These are phyloP conservation scores for Aspergillus puulaauensis DNA, from an alignment of 2,329 filamentous ascomycete species.

Conservation along the genomic window DNA sequence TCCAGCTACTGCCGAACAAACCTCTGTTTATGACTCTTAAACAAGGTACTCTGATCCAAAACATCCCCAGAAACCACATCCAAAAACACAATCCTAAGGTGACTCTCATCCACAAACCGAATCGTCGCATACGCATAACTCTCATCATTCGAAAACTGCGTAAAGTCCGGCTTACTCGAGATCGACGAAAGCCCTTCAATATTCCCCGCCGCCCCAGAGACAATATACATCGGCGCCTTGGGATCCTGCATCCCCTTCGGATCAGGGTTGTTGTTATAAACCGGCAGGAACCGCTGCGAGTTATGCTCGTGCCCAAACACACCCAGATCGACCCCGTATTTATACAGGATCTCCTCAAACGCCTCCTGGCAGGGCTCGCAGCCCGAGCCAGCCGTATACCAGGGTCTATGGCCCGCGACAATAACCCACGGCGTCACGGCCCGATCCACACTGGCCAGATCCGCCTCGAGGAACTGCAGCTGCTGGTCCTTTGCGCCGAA, in stretches of 20 bases:
- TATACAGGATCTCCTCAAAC: constrained; percentile 56
- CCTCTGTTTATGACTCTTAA: constrained; percentile 47
- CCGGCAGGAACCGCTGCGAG: constrained; percentile 52
- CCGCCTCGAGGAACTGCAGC: constrained; percentile 54
- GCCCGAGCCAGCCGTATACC: constrained; percentile 45
- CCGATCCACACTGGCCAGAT: constrained; percentile 58
- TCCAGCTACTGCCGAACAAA: constrained; percentile 52
- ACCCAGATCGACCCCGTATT: constrained; percentile 58
- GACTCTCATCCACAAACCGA: constrained; percentile 46
- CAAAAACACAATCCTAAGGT: constrained; percentile 54
- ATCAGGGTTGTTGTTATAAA: constrained; percentile 38
- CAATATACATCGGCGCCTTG: constrained; percentile 56
- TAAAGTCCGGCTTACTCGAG: constrained; percentile 44
- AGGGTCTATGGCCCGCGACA: constrained; percentile 47
- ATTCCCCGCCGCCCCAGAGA: constrained; percentile 57
- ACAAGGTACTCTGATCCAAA: constrained; percentile 50
- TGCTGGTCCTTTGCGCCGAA: constrained; percentile 54
- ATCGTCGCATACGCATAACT: constrained; percentile 56
- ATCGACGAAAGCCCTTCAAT: constrained; percentile 53
- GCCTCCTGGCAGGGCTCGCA: constrained; percentile 52
- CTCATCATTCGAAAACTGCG: constrained; percentile 34
- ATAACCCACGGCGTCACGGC: constrained; percentile 56
- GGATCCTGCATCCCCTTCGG: constrained; percentile 50
- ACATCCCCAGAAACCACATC: constrained; percentile 49
- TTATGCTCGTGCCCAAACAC: constrained; percentile 61